A percentile compares a stretch with the other conserved stretches of the same genome.
Conservation (phyloP, 2,329 filamentous ascomycete species). For the Ceratocystis harringtonii region DNA sequence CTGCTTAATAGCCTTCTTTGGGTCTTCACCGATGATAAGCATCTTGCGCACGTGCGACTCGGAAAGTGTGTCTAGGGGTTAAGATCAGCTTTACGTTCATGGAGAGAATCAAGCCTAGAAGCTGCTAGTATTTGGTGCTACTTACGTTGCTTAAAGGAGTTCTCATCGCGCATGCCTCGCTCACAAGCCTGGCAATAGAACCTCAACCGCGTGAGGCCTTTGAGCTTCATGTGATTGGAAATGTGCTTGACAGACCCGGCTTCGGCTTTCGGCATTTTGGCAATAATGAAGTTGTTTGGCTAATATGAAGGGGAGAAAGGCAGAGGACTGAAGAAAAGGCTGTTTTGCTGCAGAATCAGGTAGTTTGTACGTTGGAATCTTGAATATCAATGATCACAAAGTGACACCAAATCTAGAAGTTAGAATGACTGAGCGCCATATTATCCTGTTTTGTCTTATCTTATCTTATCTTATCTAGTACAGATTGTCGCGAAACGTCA, state of each 20-base stretch:
- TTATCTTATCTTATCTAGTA: conserved; percentile 7
- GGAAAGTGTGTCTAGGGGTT: conserved; percentile 59
- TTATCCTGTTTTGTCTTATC: not conserved
- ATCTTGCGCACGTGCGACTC: conserved; percentile 86
- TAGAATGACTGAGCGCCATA: conserved; percentile 9
- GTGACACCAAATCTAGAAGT: no score
- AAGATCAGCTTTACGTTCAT: not conserved
- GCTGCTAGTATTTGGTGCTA: not conserved
- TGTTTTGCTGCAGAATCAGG: not conserved
- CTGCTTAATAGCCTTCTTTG: conserved; percentile 67
- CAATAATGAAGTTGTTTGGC: conserved; percentile 13
- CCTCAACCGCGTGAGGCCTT: conserved; percentile 61
- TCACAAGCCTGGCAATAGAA: conserved; percentile 87
- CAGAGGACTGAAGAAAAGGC: not conserved
- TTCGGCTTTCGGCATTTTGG: conserved; percentile 80
- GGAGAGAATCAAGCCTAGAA: not conserved
- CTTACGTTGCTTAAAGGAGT: conserved; percentile 19
- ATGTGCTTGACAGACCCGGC: conserved; percentile 82
- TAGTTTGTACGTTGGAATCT: not conserved
- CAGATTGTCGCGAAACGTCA: conserved; percentile 1
- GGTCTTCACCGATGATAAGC: conserved; percentile 72
- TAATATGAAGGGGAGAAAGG: not conserved
- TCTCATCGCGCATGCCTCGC: conserved; percentile 20
- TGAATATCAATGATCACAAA: not conserved
- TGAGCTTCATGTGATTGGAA: conserved; percentile 77